Base-by-base conservation (phyloP, 495 filamentous ascomycete genomes). In the Penicillium tannophilum region DNA sequence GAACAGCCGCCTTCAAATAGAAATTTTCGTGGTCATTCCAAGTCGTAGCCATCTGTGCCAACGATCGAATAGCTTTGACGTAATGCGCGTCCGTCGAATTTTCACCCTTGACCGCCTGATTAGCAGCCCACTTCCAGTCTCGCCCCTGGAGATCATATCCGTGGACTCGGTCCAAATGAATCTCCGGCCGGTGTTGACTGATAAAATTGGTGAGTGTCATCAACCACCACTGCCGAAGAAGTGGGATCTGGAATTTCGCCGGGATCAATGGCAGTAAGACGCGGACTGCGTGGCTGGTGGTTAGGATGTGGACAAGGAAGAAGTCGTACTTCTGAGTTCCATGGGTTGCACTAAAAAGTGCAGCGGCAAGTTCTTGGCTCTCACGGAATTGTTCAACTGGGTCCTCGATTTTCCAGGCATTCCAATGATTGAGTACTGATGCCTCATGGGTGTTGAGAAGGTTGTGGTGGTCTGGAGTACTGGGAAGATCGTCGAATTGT, bases 221-320 rank as follows among this genome's bases (percentile, higher is more conserved):
- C 4, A 98, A 73, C 92, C 91, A 97, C 90, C 95, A 96, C 66
- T 93, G 88, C 17, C 86, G 80, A 8, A 96, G 82, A 17, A 98
- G 74, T 17, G 76, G 76, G 39, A 91, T 66, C 59, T 94, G 92
- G 58, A 84, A 90, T 63, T 84, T 84, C 4, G 79, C 69, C 0
- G 92, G 93, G 14, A 96, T 79, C 6, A 90, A 67, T 0, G 94
- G 94, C 2, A 98, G 79, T 9, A 98, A 69, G 26, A 94, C 88
- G 2, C 94, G 84, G 7, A 96, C 85, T 0, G 94, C 94, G 69
- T 98, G 92, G 58, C 87, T 91, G 31, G 89, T 87, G 0, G 91
- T 95, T 31, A 98, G 76, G 11, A 91, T 62, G 63, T 97, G 91
- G 14, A 89, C 84, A 55, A 92, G 63, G 75, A 92, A 96, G 75